Base-by-base conservation (phyloP, 306 rosid genomes). In the Vigna nakashimae region DNA sequence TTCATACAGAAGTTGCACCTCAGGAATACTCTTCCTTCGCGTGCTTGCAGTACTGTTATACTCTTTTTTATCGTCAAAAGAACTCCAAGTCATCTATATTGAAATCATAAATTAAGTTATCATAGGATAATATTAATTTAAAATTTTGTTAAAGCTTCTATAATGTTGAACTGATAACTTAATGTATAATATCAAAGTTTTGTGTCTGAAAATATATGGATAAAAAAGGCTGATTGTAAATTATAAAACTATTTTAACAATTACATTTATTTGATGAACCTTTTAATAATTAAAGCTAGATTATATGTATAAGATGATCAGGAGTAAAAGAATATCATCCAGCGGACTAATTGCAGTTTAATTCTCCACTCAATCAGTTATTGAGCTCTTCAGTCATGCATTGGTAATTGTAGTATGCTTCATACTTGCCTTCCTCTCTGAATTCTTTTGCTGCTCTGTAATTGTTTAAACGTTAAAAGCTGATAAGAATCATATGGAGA, bases 391-490 rank as follows among this genome's bases (percentile, higher is more conserved):
- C 48, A 57, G 73, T 24, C 67, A 22, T 62, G 18, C 10, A 49
- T 30, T 46, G 2, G 22, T 64, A 43, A 69, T 32, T 79, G 67
- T 40, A 55, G 79, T 20, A 72, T 24, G 53, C 26, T 7, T 3
- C 14, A 4, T 65, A 55, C 36, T 17, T 57, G 40, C 48, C 59
- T 84, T 6, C 45, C 78, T 59, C 5, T 46, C 45, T 14, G 8
- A 28, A 16, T 55, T 79, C 24, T 9, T 69, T 53, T 56, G 53
- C 18, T 69, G 65, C 55, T 9, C 10, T 13, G 18, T 34, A 11
- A 46, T 43, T 78, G 77, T 55, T 74, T 58, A 50, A 50, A 70
- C 63, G 3, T 65, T 34, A 20, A 70, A 65, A 65, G 49, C 72
- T 51, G 73, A 57, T 28, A 69, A 77, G 65, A 71, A 52, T 73